Percentiles rank a stretch among this genome's conserved stretches.
These are phyloP conservation scores for Fusarium torulosum DNA, from an alignment of 2,329 filamentous ascomycete species.

Conservation along the genomic window DNA sequence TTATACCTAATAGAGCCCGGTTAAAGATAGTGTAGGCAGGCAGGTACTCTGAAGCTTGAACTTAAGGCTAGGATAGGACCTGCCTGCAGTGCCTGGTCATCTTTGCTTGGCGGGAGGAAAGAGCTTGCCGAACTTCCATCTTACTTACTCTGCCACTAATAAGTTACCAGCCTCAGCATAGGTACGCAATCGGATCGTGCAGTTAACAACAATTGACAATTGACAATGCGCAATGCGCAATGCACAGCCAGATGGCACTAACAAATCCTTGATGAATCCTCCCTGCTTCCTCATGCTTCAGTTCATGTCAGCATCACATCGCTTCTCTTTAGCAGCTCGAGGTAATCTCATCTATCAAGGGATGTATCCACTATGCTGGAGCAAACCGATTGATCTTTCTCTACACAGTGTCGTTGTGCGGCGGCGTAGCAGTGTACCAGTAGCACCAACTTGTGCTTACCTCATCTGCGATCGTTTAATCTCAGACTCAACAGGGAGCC, in stretches of 20 bases:
- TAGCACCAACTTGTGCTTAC: slow-evolving; percentile 18
- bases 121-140: slow-evolving; percentile 4
- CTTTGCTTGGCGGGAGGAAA: slow-evolving; percentile 11
- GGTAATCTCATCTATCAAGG: slow-evolving; percentile 23
- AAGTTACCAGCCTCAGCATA: slow-evolving; percentile 24
- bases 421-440: neutral
- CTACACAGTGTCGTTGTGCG: slow-evolving; percentile 11
- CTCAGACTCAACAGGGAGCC: slow-evolving; percentile 38
- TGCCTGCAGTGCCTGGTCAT: neutral
- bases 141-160: neutral
- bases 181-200: slow-evolving; percentile 2
- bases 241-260: slow-evolving; percentile 8
- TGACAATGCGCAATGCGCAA: neutral
- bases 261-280: slow-evolving; percentile 29
- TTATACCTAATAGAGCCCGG: neutral
- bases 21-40: neutral
- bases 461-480: slow-evolving; percentile 33
- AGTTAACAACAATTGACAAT: neutral
- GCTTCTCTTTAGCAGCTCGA: slow-evolving; percentile 13
- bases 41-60: neutral
- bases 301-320: slow-evolving; percentile 28
- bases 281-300: neutral
- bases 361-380: slow-evolving; percentile 21
- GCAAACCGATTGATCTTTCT: slow-evolving; percentile 2
- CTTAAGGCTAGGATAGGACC: neutral